Base-by-base conservation (phyloP, 140 eudicot species). In the Bidens hawaiensis region DNA sequence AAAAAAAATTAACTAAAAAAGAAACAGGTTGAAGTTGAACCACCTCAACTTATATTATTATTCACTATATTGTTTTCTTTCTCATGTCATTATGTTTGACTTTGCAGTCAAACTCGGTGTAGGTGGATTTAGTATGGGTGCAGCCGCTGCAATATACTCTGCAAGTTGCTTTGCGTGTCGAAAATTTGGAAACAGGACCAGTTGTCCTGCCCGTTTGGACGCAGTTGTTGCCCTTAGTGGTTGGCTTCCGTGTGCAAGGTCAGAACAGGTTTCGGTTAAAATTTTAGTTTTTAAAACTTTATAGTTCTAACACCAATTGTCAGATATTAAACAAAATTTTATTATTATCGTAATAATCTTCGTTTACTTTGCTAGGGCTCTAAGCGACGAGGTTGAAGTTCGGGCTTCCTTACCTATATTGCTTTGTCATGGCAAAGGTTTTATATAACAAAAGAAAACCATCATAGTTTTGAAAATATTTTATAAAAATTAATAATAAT, bases 91-190 rank as follows among this genome's bases (percentile, higher is more conserved):
- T 14, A 38, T 62, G 18, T 62, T 62, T 13, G 14, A 60, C 13
- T 60, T 18, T 49, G 75, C 77, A 87, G 94, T 87, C 48, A 88
- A 85, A 69, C 85, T 84, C 68, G 96, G 78, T 40, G 81, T 89
- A 62, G 95, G 87, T 61, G 97, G 89, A 65, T 89, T 89, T 75
- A 89, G 97, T 55, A 89, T 89, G 95, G 97, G 96, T 66, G 96
- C 90, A 56, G 94, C 95, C 79, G 27, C 81, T 15, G 68, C 96
- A 51, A 80, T 88, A 58, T 74, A 85, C 67, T 78, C 81, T 33
- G 94, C 88, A 51, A 70, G 72, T 45, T 88, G 94, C 78, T 79
- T 76, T 70, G 77, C 71, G 17, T 69, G 48, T 55, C 83, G 96
- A 60, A 82, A 85, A 42, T 85, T 72, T 43, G 83, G 72, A 52